phyloP scores from a whole-genome alignment of 2,329 filamentous ascomycete genomes.

The Aspergillus puulaauensis region DNA sequence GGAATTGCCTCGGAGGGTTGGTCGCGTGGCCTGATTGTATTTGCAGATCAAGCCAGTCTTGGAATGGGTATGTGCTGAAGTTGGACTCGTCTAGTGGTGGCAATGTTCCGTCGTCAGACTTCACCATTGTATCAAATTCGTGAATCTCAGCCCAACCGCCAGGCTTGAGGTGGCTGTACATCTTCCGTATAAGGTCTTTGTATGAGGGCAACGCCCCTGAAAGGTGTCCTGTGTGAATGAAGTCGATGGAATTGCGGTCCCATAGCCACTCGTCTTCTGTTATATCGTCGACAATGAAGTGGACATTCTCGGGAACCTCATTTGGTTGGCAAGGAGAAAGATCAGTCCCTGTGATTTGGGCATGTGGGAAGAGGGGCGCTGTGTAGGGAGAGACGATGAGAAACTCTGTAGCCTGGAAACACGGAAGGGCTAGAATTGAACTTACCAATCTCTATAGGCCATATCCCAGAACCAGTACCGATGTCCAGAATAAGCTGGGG shows the following conservation, averaged over 20 bases:
- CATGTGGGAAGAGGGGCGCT: conserved; percentile 52
- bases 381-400: conserved; percentile 5
- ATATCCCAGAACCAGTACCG: conserved; percentile 63
- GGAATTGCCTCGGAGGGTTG: conserved; percentile 47
- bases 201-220: conserved; percentile 60
- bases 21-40: conserved; percentile 45
- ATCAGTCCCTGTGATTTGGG: conserved; percentile 63
- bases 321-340: conserved; percentile 67
- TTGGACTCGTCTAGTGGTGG: conserved; percentile 42
- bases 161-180: conserved; percentile 54
- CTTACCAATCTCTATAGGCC: conserved; percentile 66
- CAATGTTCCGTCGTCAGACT: conserved; percentile 57
- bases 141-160: conserved; percentile 53
- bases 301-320: conserved; percentile 69
- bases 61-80: conserved; percentile 40
- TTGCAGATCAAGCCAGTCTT: conserved; percentile 49
- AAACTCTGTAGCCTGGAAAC: conserved; percentile 11
- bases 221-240: conserved; percentile 61
- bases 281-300: conserved; percentile 71
- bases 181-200: conserved; percentile 53
- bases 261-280: conserved; percentile 61
- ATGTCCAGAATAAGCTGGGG: conserved; percentile 55
- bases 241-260: conserved; percentile 53
- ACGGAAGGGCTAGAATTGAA: conserved; percentile 1
- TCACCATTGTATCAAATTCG: conserved; percentile 46